Evolutionary conservation across 345 rosid genomes (phyloP), one percentile per base, ranked within the genome.

Genomic region (Salix brachista): DNA sequence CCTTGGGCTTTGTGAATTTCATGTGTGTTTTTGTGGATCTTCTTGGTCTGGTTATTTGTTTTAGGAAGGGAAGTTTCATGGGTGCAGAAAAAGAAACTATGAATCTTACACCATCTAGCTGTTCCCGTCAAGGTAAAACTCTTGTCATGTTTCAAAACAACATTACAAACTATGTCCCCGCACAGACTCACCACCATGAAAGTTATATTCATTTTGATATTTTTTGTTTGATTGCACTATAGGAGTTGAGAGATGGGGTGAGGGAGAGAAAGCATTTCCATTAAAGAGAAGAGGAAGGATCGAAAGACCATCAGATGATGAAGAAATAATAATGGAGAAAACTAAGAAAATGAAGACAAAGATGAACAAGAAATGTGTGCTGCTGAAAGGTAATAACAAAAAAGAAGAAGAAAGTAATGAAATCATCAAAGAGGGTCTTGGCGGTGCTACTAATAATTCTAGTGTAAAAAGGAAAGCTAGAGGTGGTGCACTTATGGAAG

Each of bases 401-500:
- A 70, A 70, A 18, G 54, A 30, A 13, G 8, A 58, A 7, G 34
- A 23, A 12, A n/a, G 4, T 9, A 48, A 13, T 19, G 78, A 60
- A n/a, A 56, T 9, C 8, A 14, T 28, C n/a, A 60, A 72, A 37
- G 34, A 60, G 46, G 26, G 5, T 4, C 28, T 6, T 73, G 39
- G 9, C 17, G 65, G 26, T 36, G n/a, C 26, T 36, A 16, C 25
- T 19, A 54, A 50, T 1, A 64, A 42, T 30, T 28, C 16, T 14
- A 62, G 82, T 77, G 76, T 50, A 10, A 88, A 85, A 81, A 91
- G 83, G 87, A 90, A 87, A 60, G 88, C 75, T 56, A 75, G 89
- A 44, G 88, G 88, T 25, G 87, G 89, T 78, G 85, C 77, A 54
- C 70, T 91, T 6, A 83, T 90, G 91, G 94, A 88, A 78, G 99